Conservation (phyloP, 1,284 basidiomycete genomes). For the Trichosporon sp. region DNA sequence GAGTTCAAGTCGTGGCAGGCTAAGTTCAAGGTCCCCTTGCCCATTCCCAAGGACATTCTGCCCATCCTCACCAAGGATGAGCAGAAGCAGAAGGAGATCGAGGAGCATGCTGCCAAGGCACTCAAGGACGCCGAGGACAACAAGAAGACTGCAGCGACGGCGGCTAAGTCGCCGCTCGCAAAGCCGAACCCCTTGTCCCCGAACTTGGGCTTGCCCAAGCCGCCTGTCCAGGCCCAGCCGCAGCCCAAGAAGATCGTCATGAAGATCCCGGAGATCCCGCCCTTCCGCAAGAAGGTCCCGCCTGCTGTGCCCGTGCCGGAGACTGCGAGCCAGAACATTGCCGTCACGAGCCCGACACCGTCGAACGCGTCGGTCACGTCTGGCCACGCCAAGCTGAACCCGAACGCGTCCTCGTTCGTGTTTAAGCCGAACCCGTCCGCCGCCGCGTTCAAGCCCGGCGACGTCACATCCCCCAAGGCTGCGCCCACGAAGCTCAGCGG, state of each 20-base stretch:
- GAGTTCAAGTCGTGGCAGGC: slow-evolving; percentile 90
- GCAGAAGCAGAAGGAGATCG: slow-evolving; percentile 78
- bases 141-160: slow-evolving; percentile 31
- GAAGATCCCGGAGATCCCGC: slow-evolving; percentile 83
- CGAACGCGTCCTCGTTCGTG: slow-evolving; percentile 67
- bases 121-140: slow-evolving; percentile 67
- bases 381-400: slow-evolving; percentile 66
- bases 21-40: slow-evolving; percentile 92
- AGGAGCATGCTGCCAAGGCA: slow-evolving; percentile 70
- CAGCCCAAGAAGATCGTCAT: slow-evolving; percentile 55
- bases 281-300: slow-evolving; percentile 66
- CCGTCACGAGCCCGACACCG: slow-evolving; percentile 59
- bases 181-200: slow-evolving; percentile 27
- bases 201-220: slow-evolving; percentile 30
- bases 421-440: slow-evolving; percentile 66
- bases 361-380: slow-evolving; percentile 45
- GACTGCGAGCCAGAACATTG: slow-evolving; percentile 45
- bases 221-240: slow-evolving; percentile 25
- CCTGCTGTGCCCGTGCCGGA: slow-evolving; percentile 46
- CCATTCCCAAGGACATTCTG: slow-evolving; percentile 92
- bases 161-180: slow-evolving; percentile 31
- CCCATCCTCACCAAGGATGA: slow-evolving; percentile 87
- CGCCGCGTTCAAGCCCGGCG: slow-evolving; percentile 58
- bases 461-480: slow-evolving; percentile 12
- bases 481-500: slow-evolving; percentile 10